Evolutionary conservation across 768 basidiomycete genomes (phyloP).

Genomic region (Tylopilus sp.): DNA sequence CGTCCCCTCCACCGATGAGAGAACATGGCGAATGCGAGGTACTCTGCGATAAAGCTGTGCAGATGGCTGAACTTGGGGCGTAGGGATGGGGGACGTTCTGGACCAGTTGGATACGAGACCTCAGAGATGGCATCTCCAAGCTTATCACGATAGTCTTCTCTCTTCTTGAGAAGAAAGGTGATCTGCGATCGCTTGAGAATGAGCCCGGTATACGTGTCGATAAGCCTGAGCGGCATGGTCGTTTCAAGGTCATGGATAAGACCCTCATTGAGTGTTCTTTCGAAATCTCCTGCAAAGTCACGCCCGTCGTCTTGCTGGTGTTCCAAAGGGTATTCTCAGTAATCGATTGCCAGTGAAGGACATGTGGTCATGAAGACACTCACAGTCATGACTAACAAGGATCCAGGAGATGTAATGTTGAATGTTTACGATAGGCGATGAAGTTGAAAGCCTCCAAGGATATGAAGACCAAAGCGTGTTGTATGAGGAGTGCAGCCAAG

Average conservation of each 20-base stretch:
- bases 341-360: background rate
- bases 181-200: constrained; percentile 18
- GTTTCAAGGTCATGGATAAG: constrained; percentile 14
- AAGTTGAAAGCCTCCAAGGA: too few relatives aligned
- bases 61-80: constrained; percentile 4
- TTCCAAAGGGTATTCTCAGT: background rate
- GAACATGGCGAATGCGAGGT: constrained; percentile 26
- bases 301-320: background rate
- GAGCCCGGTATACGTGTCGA: constrained; percentile 26
- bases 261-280: constrained; percentile 10
- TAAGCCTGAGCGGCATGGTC: constrained; percentile 23
- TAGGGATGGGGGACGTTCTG: background rate
- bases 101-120: background rate
- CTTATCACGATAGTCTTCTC: constrained; percentile 9
- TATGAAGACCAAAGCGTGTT: too few relatives aligned
- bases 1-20: constrained; percentile 24
- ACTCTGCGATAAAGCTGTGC: constrained; percentile 14
- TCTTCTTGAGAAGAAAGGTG: constrained; percentile 12
- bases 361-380: background rate
- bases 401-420: background rate
- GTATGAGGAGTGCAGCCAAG: too few relatives aligned
- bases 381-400: constrained; percentile 1
- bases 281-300: constrained; percentile 12
- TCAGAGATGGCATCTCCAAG: constrained; percentile 6
- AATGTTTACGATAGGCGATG: too few relatives aligned